Conservation (phyloP, 2,329 filamentous ascomycete species). For the Leptographium lundbergii region DNA sequence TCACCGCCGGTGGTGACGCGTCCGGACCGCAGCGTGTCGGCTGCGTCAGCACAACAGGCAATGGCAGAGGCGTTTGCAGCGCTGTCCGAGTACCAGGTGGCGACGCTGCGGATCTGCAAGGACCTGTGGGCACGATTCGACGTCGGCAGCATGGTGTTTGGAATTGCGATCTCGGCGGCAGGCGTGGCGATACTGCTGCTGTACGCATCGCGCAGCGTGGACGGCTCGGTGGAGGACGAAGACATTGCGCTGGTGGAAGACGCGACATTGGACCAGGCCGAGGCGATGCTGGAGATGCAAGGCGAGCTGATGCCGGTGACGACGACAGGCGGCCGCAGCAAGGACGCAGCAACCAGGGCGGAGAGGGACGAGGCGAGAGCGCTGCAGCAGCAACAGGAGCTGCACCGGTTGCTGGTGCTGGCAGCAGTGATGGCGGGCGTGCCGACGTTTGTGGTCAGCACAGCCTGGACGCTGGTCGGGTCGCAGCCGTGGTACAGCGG, state of each 20-base stretch:
- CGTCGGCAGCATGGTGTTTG: conserved; percentile 69
- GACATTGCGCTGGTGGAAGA: conserved; percentile 31
- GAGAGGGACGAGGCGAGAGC: conserved; percentile 47
- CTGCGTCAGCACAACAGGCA: conserved; percentile 20
- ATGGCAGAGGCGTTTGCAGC: conserved; percentile 36
- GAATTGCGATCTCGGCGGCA: conserved; percentile 56
- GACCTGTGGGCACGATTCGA: conserved; percentile 88
- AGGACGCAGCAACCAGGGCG: conserved; percentile 25
- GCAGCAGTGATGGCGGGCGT: conserved; percentile 23
- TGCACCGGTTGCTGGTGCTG: conserved; percentile 26
- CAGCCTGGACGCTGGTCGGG: neutral
- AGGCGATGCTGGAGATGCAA: conserved; percentile 43
- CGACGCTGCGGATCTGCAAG: conserved; percentile 70
- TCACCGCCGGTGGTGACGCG: neutral
- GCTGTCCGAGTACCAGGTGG: conserved; percentile 61
- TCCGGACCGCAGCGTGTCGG: conserved; percentile 31
- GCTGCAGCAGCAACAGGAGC: conserved; percentile 34
- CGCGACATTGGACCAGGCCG: conserved; percentile 44
- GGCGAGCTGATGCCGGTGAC: conserved; percentile 3
- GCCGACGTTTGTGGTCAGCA: conserved; percentile 9
- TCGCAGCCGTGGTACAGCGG: conserved; percentile 23
- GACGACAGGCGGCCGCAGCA: neutral
- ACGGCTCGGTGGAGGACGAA: conserved; percentile 18
- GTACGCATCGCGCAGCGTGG: conserved; percentile 53
- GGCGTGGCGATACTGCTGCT: conserved; percentile 58